A percentile compares a stretch with the other conserved stretches of the same genome.
These are phyloP conservation scores for Arthromyces matolae DNA, from an alignment of 768 basidiomycete species.

Conservation along the genomic window DNA sequence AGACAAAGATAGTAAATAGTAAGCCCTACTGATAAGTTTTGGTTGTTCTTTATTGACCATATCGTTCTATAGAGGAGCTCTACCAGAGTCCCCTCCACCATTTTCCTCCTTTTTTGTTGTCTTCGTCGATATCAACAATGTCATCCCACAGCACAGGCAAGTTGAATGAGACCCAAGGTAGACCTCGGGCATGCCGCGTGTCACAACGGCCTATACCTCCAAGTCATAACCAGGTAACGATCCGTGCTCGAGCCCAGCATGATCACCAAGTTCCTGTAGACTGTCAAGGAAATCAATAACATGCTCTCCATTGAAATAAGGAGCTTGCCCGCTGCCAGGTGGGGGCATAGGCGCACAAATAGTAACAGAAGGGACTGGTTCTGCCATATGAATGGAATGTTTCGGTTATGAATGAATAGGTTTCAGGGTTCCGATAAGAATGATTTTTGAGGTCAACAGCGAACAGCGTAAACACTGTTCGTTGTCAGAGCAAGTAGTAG, in stretches of 20 bases:
- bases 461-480: background rate
- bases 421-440: background rate
- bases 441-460: background rate
- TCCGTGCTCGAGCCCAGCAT: background rate
- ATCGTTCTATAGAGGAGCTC: too few species aligned
- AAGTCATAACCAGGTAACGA: background rate
- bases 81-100: too few species aligned
- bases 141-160: too few species aligned
- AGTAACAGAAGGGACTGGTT: background rate
- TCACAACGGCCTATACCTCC: too few species aligned
- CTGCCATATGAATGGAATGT: background rate
- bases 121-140: too few species aligned
- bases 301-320: background rate
- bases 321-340: background rate
- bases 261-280: background rate
- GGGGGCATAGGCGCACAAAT: background rate
- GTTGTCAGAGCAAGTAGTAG: too few species aligned
- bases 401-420: background rate
- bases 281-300: background rate
- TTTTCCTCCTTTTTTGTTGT: too few species aligned
- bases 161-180: too few species aligned
- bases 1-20: too few species aligned
- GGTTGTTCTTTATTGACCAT: too few species aligned
- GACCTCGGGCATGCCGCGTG: too few species aligned
- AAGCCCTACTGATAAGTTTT: too few species aligned